These are phyloP conservation scores for Penicillium sp. DNA, from an alignment of 2,329 filamentous ascomycete genomes.

Conservation along the genomic window DNA sequence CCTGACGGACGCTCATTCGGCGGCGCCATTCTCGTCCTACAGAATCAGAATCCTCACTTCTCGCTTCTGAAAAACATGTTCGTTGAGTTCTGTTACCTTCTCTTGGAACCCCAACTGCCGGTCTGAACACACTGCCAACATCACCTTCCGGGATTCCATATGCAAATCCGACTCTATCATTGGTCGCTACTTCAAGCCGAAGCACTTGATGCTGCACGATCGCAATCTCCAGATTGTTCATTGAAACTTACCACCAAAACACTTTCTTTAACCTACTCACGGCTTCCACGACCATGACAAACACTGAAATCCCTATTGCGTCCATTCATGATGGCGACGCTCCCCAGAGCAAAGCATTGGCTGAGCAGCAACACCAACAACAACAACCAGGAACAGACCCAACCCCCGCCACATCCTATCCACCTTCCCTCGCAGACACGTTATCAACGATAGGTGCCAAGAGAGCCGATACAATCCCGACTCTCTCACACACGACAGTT, in stretches of 20 bases:
- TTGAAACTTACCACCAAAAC: neutral
- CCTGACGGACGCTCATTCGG: neutral
- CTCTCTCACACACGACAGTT: neutral
- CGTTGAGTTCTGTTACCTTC: neutral
- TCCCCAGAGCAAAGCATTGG: neutral
- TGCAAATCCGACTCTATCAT: neutral
- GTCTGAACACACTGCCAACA: neutral
- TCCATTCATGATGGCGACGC: constrained; percentile 1
- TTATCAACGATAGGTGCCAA: constrained; percentile 6
- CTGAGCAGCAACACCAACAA: neutral
- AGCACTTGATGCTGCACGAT: constrained; percentile 14
- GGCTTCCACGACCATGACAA: constrained; percentile 18
- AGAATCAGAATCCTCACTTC: too few relatives aligned
- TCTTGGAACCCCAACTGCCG: neutral
- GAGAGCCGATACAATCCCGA: neutral
- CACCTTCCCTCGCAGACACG: constrained; percentile 12
- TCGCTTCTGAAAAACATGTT: neutral
- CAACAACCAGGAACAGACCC: neutral
- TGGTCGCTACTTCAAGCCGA: constrained; percentile 16
- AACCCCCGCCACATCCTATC: neutral
- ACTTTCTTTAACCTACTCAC: neutral
- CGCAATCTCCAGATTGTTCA: constrained; percentile 4
- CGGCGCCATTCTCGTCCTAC: neutral
- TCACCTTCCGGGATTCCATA: neutral
- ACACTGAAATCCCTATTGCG: constrained; percentile 4